Conservation (phyloP, 345 rosid species). For the Kandelia obovata region DNA sequence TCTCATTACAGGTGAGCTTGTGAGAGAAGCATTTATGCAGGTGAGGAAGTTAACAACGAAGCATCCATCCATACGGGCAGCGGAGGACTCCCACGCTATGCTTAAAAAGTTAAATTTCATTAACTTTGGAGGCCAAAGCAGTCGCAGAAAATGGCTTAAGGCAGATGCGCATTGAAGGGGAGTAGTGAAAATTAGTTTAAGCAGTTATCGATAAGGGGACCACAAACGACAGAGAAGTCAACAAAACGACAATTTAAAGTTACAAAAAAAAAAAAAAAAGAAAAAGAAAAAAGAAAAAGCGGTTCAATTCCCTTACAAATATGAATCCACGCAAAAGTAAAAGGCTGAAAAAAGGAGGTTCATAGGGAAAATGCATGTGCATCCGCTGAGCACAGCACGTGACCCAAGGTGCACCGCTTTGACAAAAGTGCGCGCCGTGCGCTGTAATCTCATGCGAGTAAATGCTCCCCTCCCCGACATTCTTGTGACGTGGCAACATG, state of each 20-base stretch:
- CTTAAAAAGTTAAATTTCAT: too few relatives aligned
- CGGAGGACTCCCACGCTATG: too few relatives aligned
- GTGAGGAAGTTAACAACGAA: too few relatives aligned
- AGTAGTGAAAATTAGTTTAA: constrained; percentile 18
- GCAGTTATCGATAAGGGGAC: constrained; percentile 19
- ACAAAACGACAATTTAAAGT: not conserved
- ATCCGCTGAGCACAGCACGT: constrained; percentile 28
- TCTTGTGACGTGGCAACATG: too few relatives aligned
- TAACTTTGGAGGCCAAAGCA: not conserved
- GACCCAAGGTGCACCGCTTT: constrained; percentile 29
- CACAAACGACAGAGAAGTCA: not conserved
- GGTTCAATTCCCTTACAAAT: too few relatives aligned
- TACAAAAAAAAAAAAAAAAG: not conserved
- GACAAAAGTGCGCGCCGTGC: constrained; percentile 36
- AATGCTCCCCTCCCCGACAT: too few relatives aligned
- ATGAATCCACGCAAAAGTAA: too few relatives aligned
- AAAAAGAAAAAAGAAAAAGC: not conserved
- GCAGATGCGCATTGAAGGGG: not conserved
- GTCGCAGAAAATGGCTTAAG: not conserved
- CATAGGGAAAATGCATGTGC: constrained; percentile 28
- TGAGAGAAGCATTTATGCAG: too few relatives aligned
- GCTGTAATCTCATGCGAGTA: constrained; percentile 1
- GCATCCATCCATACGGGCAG: too few relatives aligned
- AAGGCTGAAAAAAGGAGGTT: too few relatives aligned
- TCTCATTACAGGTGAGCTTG: too few relatives aligned